Base-by-base conservation (phyloP, 257 asterid genomes). In the Gynochthodes officinalis region DNA sequence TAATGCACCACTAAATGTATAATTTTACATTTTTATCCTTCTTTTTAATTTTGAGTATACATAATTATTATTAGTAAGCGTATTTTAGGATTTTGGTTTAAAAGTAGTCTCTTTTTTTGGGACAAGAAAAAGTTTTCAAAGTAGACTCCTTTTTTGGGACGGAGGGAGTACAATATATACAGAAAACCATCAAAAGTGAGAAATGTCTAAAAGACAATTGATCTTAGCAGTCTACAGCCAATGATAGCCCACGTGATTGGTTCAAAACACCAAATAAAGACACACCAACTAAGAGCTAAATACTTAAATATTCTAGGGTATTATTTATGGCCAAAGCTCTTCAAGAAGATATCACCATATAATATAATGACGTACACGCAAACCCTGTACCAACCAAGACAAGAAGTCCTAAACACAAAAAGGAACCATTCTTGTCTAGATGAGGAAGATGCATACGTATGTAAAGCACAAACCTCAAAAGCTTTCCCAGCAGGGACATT, bases 401-500 rank as follows among this genome's bases (percentile, higher is more conserved):
- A 64, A 40, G n/a, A n/a, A 40, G 10, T 64, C 35, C 32, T 28
- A 2, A 57, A 57, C 46, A 32, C 13, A 35, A 25, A 28, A 66
- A 66, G 28, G 16, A 2, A 18, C 19, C 15, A 27, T 46, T 76
- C 33, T 76, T 63, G 7, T 15, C 60, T 64, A 66, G 64, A 63
- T 67, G 50, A 60, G 68, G 67, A 27, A 27, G 12, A 63, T 9
- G 32, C 2, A 43, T 16, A 39, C n/a, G 23, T 32, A 59, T 32
- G 76, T 54, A 52, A 49, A 74, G 79, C 72, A 78, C 88, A 77
- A 79, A 94, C 99, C 99, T 94, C 99, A 13, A 85, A 83, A 40
- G 86, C 84, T 69, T 80, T 86, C 77, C 99, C 99, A 1, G 98
- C 96, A 27, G 89, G 82, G 83, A 94, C 84, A 75, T 76, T 89